A percentile compares a stretch with the other conserved stretches of the same genome.
Conservation (phyloP, 768 basidiomycete genomes). For the Saitozyma sp. region DNA sequence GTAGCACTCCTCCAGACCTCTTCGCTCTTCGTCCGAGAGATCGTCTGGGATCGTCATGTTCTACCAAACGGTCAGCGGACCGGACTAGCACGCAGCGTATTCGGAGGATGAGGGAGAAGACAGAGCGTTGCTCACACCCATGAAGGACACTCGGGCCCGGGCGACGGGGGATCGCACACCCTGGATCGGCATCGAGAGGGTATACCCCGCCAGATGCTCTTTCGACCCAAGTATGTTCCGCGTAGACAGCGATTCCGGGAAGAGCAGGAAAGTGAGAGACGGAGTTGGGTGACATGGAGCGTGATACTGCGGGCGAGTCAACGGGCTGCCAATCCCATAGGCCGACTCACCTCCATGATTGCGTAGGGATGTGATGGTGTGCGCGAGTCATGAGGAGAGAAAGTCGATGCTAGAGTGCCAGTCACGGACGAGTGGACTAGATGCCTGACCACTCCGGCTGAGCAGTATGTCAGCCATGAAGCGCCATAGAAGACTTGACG, state of each 20-base stretch:
- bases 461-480: too few relatives aligned
- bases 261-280: constrained; percentile 42
- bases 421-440: constrained; percentile 31
- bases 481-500: too few relatives aligned
- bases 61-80: constrained; percentile 17
- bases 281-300: constrained; percentile 47
- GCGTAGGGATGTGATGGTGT: constrained; percentile 43
- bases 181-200: constrained; percentile 33
- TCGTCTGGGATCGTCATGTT: constrained; percentile 42
- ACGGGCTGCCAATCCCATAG: background rate
- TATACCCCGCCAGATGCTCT: constrained; percentile 40
- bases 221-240: constrained; percentile 36
- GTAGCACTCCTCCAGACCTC: constrained; percentile 35
- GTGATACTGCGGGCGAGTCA: constrained; percentile 33
- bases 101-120: constrained; percentile 1
- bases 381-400: background rate
- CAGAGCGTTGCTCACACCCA: constrained; percentile 39
- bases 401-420: constrained; percentile 38
- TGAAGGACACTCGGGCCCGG: constrained; percentile 46
- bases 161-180: constrained; percentile 34
- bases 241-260: constrained; percentile 45
- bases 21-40: constrained; percentile 18
- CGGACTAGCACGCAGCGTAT: background rate
- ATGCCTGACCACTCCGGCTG: constrained; percentile 28
- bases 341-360: constrained; percentile 41